Evolutionary conservation across 805 yeast species (phyloP), one percentile per base, ranked within the genome.

Genomic region (Nakazawaea holstii): DNA sequence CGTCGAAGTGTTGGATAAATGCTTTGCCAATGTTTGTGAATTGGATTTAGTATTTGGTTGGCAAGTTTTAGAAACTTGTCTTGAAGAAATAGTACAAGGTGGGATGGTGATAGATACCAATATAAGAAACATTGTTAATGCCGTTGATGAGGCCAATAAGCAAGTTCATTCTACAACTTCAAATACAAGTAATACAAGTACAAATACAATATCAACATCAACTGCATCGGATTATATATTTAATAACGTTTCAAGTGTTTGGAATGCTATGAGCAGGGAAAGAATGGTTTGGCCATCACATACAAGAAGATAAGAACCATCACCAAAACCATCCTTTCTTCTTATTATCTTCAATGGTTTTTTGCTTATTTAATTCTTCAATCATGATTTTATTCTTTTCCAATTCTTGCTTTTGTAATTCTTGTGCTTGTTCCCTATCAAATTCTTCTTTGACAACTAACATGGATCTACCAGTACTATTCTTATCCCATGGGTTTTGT

Each of bases 61-160:
- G 98, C 97, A 94, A 66, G 95, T 90, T 5, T 69, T 92, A 30
- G 95, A 92, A 61, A 84, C 95, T 1, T 97, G 92, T 1, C 65
- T 91, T 42, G 94, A 84, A 57, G 98, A 94, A 58, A 85, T 94
- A 31, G 84, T 94, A 1, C 98, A 94, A 62, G 99, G 98, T 26
- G 99, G 99, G 0, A 84, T 94, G 95, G 99, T 94, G 8, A 87
- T 94, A 33, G 99, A 94, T 61, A 91, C 98, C 1, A 88, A 84
- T 55, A 88, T 90, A 17, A 60, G 69, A 26, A 79, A 84, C 50
- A 90, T 94, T 32, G 97, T 94, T 6, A 80, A 79, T 2, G 87
- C 94, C 0, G 87, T 87, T 9, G 95, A 87, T 64, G 85, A 79
- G 41, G 84, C 87, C 29, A 79, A 79, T 59, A 68, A 73, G 44